phyloP scores from a whole-genome alignment of 176 grass and related monocot species.

The Paspalum vaginatum region DNA sequence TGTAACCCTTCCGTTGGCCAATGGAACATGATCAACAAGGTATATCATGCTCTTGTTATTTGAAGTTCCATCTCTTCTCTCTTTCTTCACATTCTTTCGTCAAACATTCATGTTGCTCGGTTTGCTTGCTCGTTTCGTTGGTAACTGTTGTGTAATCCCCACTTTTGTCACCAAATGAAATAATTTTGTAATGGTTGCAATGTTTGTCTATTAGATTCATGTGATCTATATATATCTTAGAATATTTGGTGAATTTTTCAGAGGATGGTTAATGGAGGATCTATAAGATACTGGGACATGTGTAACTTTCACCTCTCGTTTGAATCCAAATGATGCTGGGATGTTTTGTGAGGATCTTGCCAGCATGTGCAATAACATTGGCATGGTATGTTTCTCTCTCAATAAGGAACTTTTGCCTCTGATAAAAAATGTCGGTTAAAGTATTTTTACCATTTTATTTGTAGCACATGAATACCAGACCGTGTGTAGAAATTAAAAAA shows the following conservation, averaged over 20 bases:
- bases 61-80: no score
- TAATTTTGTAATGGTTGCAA: background rate
- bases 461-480: conserved; percentile 36
- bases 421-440: background rate
- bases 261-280: conserved; percentile 57
- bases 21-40: conserved; percentile 96
- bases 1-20: conserved; percentile 68
- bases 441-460: background rate
- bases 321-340: conserved; percentile 33
- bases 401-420: background rate
- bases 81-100: background rate
- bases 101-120: background rate
- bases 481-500: conserved; percentile 45
- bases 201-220: background rate
- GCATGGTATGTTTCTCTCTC: conserved; percentile 53
- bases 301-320: conserved; percentile 47
- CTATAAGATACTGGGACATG: conserved; percentile 60
- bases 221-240: background rate
- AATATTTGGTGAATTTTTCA: background rate
- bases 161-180: background rate
- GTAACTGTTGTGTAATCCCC: background rate
- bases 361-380: conserved; percentile 51
- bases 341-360: conserved; percentile 48
- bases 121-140: background rate
- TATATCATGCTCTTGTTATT: conserved; percentile 29